These are phyloP conservation scores for Microdochium trichocladiopsis DNA, from an alignment of 2,329 filamentous ascomycete species.

Conservation along the genomic window DNA sequence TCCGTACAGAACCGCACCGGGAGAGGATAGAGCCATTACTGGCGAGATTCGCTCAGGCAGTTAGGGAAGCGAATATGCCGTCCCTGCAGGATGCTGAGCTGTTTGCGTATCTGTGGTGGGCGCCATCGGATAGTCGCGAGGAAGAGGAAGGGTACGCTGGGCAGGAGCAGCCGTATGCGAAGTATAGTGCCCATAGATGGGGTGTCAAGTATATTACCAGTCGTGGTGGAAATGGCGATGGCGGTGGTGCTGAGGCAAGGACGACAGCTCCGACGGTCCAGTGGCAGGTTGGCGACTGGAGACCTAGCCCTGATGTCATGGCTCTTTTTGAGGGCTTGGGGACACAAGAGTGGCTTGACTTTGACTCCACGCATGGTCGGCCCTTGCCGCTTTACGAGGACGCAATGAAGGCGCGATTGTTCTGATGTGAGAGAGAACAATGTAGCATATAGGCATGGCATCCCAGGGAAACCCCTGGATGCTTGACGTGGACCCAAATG, in stretches of 20 bases:
- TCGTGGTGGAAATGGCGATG: conserved; percentile 1
- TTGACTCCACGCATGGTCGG: conserved; percentile 11
- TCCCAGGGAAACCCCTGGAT: too few species aligned
- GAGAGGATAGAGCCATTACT: conserved; percentile 13
- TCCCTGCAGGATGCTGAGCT: conserved; percentile 13
- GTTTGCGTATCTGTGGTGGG: conserved; percentile 11
- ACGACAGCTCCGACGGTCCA: too few species aligned
- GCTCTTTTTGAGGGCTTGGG: conserved; percentile 10
- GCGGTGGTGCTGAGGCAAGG: conserved; percentile 6
- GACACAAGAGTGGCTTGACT: conserved; percentile 11
- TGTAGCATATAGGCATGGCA: too few species aligned
- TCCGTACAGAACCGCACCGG: conserved; percentile 10
- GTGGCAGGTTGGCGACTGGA: conserved; percentile 16
- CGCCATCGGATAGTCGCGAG: conserved; percentile 6
- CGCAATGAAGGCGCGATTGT: too few species aligned
- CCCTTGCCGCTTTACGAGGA: conserved; percentile 13
- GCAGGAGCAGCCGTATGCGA: not conserved
- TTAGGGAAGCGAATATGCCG: conserved; percentile 8
- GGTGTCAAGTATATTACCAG: conserved; percentile 10
- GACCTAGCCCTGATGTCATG: conserved; percentile 10
- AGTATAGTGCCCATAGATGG: conserved; percentile 8
- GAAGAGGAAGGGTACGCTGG: conserved; percentile 2
- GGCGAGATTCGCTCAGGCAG: conserved; percentile 10
- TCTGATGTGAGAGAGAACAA: too few species aligned
- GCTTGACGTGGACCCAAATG: too few species aligned